Evolutionary conservation across 1,284 basidiomycete genomes (phyloP), one percentile per base, ranked within the genome.

Genomic region (Apiotrichum gamsii): DNA sequence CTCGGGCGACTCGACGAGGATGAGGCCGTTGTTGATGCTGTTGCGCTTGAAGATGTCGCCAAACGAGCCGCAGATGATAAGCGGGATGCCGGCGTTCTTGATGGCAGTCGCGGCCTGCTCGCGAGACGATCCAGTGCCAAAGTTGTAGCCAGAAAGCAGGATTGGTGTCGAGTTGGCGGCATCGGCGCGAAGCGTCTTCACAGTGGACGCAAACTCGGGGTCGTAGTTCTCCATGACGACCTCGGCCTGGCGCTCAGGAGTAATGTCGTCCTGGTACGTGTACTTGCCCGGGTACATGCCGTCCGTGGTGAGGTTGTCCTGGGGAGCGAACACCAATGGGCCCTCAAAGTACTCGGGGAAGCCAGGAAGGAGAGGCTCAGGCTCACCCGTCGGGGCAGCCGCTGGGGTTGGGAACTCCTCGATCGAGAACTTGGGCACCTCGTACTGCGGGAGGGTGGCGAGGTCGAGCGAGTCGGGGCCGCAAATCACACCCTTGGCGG

Each of bases 41-140:
- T 99, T 98, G 28, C 94, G 84, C 76, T 98, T 97, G 79, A 96
- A 99, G 60, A 98, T 97, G 72, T 98, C 95, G 15, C 95, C 94
- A 64, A 99, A 98, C 24, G 89, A 93, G 36, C 93, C 95, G 23
- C 90, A 90, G 51, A 99, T 80, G 45, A 99, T 91, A 41, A 96
- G 77, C 1, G 91, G 90, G 9, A 98, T 77, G 9, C 94, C 93
- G 0, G 94, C 87, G 20, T 93, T 82, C 70, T 94, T 91, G 58
- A 99, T 83, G 2, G 94, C 94, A 0, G 94, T 99, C 14, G 95
- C 95, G 2, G 94, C 94, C 72, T 99, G 94, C 73, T 99, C 94
- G 41, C 94, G 84, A n/a, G 91, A 96, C 0, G 90, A 95, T 8
- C 94, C 95, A 0, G 95, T 98, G 56, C 94, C 94, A 67, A 99